Percentiles rank a stretch among this genome's conserved stretches.
Evolutionary conservation across 768 basidiomycete species (phyloP).

Genomic region (Crassisporium funariophilum): DNA sequence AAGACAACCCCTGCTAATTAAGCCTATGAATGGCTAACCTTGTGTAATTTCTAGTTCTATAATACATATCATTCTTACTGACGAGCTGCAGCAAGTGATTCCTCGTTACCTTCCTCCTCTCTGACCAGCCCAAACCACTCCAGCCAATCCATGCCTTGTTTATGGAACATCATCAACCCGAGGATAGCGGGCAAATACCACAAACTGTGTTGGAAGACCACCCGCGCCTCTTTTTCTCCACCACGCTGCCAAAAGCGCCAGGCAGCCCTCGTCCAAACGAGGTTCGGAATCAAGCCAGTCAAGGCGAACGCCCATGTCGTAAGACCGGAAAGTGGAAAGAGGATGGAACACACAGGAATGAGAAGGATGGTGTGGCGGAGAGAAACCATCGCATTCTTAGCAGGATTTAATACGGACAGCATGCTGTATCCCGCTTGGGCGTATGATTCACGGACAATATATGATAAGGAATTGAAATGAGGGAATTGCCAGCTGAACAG

Average conservation of each 20-base stretch:
- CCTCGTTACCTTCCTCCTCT: constrained; percentile 21
- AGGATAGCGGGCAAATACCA: constrained; percentile 92
- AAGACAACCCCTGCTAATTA: too few relatives aligned
- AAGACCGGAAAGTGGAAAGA: constrained; percentile 86
- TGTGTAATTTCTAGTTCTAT: constrained; percentile 2
- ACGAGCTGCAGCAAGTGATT: background rate
- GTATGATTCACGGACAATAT: constrained; percentile 85
- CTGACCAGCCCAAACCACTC: constrained; percentile 55
- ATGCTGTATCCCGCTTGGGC: constrained; percentile 93
- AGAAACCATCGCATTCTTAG: constrained; percentile 81
- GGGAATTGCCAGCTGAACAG: constrained; percentile 99
- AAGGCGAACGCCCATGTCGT: constrained; percentile 91
- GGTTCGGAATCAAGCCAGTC: constrained; percentile 76
- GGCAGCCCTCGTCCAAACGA: constrained; percentile 65
- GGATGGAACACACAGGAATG: constrained; percentile 73
- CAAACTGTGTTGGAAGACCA: constrained; percentile 76
- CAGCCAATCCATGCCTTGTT: constrained; percentile 80
- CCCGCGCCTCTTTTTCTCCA: constrained; percentile 76
- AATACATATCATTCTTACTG: background rate
- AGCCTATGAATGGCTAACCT: too few relatives aligned
- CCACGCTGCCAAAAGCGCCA: constrained; percentile 73
- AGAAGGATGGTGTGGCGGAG: constrained; percentile 81
- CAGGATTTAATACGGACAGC: constrained; percentile 80
- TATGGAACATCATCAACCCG: constrained; percentile 94
- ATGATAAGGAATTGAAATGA: constrained; percentile 93